These are phyloP conservation scores for Cymbidium sinense DNA, from an alignment of 106 monocot species.

Conservation along the genomic window DNA sequence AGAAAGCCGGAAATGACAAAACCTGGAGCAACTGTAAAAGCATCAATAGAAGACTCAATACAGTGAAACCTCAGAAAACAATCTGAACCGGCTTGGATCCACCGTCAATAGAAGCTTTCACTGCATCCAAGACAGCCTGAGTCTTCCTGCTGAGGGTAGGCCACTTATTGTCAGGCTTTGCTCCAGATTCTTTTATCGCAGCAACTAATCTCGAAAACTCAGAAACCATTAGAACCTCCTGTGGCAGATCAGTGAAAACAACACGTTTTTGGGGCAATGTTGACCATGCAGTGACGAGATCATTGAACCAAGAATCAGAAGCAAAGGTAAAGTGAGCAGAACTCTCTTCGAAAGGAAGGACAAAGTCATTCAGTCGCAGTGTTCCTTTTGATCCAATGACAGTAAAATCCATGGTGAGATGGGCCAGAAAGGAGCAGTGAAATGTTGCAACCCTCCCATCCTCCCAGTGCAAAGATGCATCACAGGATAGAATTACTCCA, in stretches of 20 bases:
- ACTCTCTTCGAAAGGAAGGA: slow-evolving; percentile 55
- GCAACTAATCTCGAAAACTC: slow-evolving; percentile 68
- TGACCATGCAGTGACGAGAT: slow-evolving; percentile 41
- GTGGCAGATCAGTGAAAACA: slow-evolving; percentile 45
- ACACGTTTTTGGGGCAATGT: slow-evolving; percentile 42
- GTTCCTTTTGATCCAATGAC: slow-evolving; percentile 56
- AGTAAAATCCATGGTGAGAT: slow-evolving; percentile 50
- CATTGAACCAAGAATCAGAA: slow-evolving; percentile 31
- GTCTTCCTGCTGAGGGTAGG: slow-evolving; percentile 19
- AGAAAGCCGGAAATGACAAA: background rate
- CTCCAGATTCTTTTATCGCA: slow-evolving; percentile 21
- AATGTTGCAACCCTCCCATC: slow-evolving; percentile 61
- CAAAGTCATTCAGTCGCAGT: slow-evolving; percentile 40
- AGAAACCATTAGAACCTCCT: slow-evolving; percentile 65
- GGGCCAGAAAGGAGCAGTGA: slow-evolving; percentile 55
- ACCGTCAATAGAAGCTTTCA: slow-evolving; percentile 15
- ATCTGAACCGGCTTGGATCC: slow-evolving; percentile 15
- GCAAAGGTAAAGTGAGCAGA: slow-evolving; percentile 32
- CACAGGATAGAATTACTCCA: slow-evolving; percentile 56
- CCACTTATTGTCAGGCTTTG: slow-evolving; percentile 15
- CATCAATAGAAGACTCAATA: too few species aligned
- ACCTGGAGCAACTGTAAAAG: too few species aligned
- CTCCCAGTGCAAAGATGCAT: slow-evolving; percentile 48
- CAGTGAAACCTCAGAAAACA: background rate
- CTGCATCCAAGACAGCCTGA: slow-evolving; percentile 19